Conservation (phyloP, 148 eudicot genomes). For the Hydrangea macrophylla region DNA sequence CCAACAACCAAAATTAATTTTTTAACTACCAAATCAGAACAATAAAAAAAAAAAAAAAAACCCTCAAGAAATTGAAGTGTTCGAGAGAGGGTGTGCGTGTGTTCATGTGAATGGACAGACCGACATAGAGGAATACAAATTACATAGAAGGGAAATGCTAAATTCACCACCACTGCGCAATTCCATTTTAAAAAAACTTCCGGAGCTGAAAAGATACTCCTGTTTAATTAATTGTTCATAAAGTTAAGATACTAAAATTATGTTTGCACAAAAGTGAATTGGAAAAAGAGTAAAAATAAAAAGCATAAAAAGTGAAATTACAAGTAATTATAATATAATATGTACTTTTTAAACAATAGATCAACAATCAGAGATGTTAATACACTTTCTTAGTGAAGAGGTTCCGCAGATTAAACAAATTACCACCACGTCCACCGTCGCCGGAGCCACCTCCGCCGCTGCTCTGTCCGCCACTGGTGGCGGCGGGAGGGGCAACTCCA, state of each 20-base stretch:
- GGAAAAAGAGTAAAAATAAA: too few species aligned
- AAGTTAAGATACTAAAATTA: background rate
- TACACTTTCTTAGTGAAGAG: constrained; percentile 68
- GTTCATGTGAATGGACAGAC: too few species aligned
- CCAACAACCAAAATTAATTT: too few species aligned
- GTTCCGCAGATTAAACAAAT: constrained; percentile 59
- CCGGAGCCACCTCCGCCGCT: constrained; percentile 27
- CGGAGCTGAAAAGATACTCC: background rate
- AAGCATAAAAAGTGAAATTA: too few species aligned
- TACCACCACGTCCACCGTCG: constrained; percentile 42
- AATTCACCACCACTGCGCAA: too few species aligned
- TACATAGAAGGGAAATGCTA: too few species aligned
- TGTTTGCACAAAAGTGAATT: background rate
- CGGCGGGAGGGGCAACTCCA: constrained; percentile 6
- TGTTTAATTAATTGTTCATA: background rate
- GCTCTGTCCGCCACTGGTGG: constrained; percentile 11
- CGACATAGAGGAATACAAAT: too few species aligned
- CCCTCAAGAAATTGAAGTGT: too few species aligned
- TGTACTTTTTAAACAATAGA: background rate
- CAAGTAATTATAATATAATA: background rate
- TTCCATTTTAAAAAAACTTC: too few species aligned
- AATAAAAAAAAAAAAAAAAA: too few species aligned
- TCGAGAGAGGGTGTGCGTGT: too few species aligned
- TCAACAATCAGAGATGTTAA: constrained; percentile 18
- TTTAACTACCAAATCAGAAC: too few species aligned